Evolutionary conservation across 805 yeast species (phyloP).

Genomic region (Teunomyces kruisii): DNA sequence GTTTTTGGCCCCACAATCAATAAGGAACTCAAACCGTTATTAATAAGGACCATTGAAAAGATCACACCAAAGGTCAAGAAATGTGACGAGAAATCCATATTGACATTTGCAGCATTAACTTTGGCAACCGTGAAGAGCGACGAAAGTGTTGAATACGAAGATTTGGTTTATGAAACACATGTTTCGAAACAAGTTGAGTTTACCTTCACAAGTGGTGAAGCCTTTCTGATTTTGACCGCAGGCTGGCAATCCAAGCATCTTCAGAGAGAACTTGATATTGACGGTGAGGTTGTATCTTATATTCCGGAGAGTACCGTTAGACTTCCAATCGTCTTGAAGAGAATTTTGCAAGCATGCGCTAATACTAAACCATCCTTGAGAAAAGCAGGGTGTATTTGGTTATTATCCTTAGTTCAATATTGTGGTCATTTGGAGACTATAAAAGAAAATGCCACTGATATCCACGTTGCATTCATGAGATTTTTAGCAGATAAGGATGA

Average conservation of each 20-base stretch:
- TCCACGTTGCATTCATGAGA: constrained; percentile 74
- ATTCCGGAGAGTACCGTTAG: constrained; percentile 19
- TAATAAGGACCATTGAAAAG: constrained; percentile 16
- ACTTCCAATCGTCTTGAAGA: constrained; percentile 40
- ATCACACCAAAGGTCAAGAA: constrained; percentile 48
- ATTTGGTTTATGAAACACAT: constrained; percentile 55
- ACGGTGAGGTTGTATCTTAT: constrained; percentile 24
- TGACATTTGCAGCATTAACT: constrained; percentile 56
- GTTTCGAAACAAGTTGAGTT: constrained; percentile 71
- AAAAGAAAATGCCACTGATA: constrained; percentile 46
- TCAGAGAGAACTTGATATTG: constrained; percentile 54
- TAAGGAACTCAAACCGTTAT: constrained; percentile 11
- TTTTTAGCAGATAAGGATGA: constrained; percentile 83
- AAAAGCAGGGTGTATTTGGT: constrained; percentile 81
- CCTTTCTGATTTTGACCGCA: constrained; percentile 64
- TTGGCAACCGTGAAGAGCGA: constrained; percentile 27
- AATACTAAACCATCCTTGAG: constrained; percentile 73
- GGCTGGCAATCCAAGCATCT: constrained; percentile 74
- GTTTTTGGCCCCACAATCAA: constrained; percentile 37
- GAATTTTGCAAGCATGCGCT: constrained; percentile 52
- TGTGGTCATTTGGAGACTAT: constrained; percentile 52
- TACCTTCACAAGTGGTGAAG: constrained; percentile 81
- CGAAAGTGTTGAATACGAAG: constrained; percentile 34
- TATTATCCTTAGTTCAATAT: constrained; percentile 75
- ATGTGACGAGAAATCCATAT: constrained; percentile 57